Evolutionary conservation across 495 filamentous ascomycete species (phyloP).

Genomic region (Jackrogersella multiformis): DNA sequence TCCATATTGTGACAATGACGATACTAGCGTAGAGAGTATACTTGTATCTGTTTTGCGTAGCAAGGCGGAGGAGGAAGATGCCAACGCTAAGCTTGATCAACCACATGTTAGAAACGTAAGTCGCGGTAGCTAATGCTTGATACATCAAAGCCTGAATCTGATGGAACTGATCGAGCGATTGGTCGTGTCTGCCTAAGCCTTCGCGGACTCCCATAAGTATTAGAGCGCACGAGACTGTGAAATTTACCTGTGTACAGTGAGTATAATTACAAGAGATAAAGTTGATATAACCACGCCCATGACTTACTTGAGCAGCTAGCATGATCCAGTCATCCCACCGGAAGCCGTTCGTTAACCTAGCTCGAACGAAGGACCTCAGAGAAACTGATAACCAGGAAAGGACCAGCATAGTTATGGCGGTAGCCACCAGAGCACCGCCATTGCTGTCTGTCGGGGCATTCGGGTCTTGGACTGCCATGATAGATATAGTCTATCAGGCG

Average conservation of each 20-base stretch:
- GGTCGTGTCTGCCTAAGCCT: slow-evolving; percentile 52
- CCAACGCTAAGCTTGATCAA: slow-evolving; percentile 57
- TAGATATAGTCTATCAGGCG: slow-evolving; percentile 37
- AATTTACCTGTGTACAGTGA: slow-evolving; percentile 42
- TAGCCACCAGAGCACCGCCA: slow-evolving; percentile 47
- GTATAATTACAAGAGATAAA: slow-evolving; percentile 10
- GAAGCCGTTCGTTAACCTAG: slow-evolving; percentile 50
- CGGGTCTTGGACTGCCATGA: slow-evolving; percentile 47
- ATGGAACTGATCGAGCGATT: slow-evolving; percentile 42
- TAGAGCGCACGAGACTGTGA: slow-evolving; percentile 48
- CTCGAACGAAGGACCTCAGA: slow-evolving; percentile 50
- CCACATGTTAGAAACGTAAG: slow-evolving; percentile 55
- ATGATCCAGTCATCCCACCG: slow-evolving; percentile 56
- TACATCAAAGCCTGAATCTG: slow-evolving; percentile 51
- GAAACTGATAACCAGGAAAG: slow-evolving; percentile 49
- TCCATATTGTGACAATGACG: slow-evolving; percentile 50
- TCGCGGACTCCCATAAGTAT: slow-evolving; percentile 44
- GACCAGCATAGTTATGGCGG: slow-evolving; percentile 42
- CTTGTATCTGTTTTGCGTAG: slow-evolving; percentile 46
- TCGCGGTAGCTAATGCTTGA: slow-evolving; percentile 51
- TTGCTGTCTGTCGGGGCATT: slow-evolving; percentile 49
- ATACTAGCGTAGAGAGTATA: slow-evolving; percentile 49
- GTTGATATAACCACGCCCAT: background rate
- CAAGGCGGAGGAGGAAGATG: slow-evolving; percentile 54
- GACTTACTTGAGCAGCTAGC: slow-evolving; percentile 49